Evolutionary conservation across 148 eudicot species (phyloP).

Genomic region (Rhododendron williamsianum): DNA sequence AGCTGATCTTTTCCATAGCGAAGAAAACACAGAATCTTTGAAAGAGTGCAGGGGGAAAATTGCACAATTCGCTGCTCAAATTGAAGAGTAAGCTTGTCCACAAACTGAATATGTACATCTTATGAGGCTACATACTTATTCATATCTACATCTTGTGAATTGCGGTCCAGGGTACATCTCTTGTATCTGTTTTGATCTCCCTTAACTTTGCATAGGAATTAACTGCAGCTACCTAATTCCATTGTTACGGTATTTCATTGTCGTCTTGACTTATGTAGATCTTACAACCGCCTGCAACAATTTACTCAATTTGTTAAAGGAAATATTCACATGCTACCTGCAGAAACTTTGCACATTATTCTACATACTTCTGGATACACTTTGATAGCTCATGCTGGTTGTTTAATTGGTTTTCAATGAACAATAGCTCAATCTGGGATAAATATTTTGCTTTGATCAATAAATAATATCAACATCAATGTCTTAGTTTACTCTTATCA

Average conservation of each 20-base stretch:
- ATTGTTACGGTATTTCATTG: not conserved
- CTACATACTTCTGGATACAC: not conserved
- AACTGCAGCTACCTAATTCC: not conserved
- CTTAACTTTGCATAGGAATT: not conserved
- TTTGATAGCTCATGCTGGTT: not conserved
- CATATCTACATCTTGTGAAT: not conserved
- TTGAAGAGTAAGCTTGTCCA: conserved; percentile 53
- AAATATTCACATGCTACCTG: not conserved
- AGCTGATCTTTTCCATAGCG: conserved; percentile 65
- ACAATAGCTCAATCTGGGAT: too few species aligned
- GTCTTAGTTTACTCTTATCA: not conserved
- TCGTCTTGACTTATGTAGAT: not conserved
- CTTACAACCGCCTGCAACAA: not conserved
- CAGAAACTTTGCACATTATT: not conserved
- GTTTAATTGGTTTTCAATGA: too few species aligned
- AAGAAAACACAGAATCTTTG: conserved; percentile 54
- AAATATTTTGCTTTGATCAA: not conserved
- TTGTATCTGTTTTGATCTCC: not conserved
- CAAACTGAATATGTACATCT: not conserved
- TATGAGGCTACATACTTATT: not conserved
- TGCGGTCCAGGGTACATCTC: not conserved
- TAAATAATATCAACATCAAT: not conserved
- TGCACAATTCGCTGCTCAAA: conserved; percentile 70
- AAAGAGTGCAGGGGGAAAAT: conserved; percentile 65
- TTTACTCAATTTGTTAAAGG: not conserved